A percentile compares a stretch with the other conserved stretches of the same genome.
phyloP scores from a whole-genome alignment of 2,329 filamentous ascomycete genomes.

The Alternaria infectoria region DNA sequence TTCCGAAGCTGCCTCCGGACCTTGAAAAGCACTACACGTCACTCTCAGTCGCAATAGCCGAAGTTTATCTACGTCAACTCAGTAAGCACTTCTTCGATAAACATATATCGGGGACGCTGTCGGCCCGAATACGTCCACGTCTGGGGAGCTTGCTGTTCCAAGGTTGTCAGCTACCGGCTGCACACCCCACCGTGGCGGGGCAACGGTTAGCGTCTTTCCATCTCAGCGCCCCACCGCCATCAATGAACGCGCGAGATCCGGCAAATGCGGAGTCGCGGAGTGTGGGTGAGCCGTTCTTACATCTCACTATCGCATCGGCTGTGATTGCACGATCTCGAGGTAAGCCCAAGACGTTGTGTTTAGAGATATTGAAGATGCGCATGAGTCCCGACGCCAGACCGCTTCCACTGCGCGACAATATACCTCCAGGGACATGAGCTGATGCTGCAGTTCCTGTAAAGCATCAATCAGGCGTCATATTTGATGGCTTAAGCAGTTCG shows the following conservation, averaged over 20 bases:
- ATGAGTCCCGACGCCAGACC: slow-evolving; percentile 59
- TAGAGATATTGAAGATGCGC: slow-evolving; percentile 41
- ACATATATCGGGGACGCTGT: background rate
- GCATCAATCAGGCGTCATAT: background rate
- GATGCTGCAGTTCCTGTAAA: background rate
- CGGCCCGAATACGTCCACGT: background rate
- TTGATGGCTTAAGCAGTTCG: slow-evolving; percentile 65
- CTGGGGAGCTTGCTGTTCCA: background rate
- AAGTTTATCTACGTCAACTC: background rate
- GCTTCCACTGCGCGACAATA: slow-evolving; percentile 51
- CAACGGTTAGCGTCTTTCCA: background rate
- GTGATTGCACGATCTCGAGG: background rate
- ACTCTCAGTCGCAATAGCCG: background rate
- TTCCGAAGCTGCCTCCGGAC: background rate
- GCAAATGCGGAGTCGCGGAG: slow-evolving; percentile 1
- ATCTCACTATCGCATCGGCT: background rate
- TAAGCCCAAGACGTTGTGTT: background rate
- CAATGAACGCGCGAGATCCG: background rate
- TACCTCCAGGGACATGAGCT: background rate
- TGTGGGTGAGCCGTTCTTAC: background rate
- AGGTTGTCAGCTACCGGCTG: background rate
- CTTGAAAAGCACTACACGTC: background rate
- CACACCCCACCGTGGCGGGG: slow-evolving; percentile 12
- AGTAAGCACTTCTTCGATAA: background rate
- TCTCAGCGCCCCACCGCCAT: slow-evolving; percentile 7